Evolutionary conservation across 2,329 filamentous ascomycete species (phyloP), one percentile per base, ranked within the genome.

Genomic region (Berkeleyomyces basicola): DNA sequence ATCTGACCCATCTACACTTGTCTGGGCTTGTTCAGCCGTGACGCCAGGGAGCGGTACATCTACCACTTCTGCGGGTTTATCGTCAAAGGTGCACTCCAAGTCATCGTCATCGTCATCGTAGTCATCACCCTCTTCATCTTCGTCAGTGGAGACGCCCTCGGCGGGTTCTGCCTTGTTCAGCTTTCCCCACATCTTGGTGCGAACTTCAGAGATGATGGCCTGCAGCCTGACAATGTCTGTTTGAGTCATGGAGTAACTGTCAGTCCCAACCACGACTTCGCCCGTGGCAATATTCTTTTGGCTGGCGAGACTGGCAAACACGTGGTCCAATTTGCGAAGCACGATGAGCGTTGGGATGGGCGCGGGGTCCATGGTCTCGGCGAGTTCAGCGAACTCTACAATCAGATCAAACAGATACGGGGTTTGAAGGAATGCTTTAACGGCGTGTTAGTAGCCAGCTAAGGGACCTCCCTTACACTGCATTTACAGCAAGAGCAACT

Each of bases 151-250:
- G 5, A 59, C 58, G 2, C 16, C 44, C 9, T 46, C 53, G 7
- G 58, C 49, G 11, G 33, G 14, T 36, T 46, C 39, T 14, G 14
- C 47, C 36, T 61, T 75, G n/a, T 61, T 46, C 9, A 64, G 39
- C 33, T 55, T 55, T 37, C 37, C 16, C 51, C 51, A 55, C 63
- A 92, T 82, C 4, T 82, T 72, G 6, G 90, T 74, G 36, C 91
- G 79, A 14, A 87, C 88, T 67, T 85, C 81, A 70, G 95, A 88
- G 0, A 90, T 87, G 39, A 95, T 75, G 69, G 88, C 88, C 70
- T 88, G 86, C 66, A 91, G 86, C 47, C 92, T 82, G 6, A 97
- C 90, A 78, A 93, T 95, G 71, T 96, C 90, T 11, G 51, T 55
- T 31, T 55, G 51, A 0, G 88, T 92, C 16, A 74, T 77, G 0